Conservation (phyloP, 2,329 filamentous ascomycete genomes). For the Ceratocystis cubensis region DNA sequence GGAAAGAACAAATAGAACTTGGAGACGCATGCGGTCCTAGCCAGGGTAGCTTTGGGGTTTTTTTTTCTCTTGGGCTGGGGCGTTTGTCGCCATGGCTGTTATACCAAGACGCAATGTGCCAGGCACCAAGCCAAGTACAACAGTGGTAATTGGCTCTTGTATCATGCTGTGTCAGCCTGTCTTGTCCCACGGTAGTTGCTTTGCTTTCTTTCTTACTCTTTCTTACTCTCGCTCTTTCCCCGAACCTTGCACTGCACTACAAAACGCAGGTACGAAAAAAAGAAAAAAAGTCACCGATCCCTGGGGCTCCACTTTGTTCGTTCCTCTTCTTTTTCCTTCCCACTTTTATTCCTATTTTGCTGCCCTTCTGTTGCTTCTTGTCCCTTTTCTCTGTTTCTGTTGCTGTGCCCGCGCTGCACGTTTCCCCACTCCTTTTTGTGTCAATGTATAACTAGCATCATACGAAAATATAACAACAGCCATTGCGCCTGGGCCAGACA, state of each 20-base stretch:
- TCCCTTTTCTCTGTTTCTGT: slow-evolving; percentile 1
- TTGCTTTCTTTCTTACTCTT: neutral
- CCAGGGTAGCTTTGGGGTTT: neutral
- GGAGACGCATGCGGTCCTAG: neutral
- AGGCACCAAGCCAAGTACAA: neutral
- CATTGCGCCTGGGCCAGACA: too few relatives aligned
- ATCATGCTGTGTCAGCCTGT: neutral
- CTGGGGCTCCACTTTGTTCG: neutral
- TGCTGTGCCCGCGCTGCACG: neutral
- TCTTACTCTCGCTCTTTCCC: neutral
- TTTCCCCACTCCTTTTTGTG: neutral
- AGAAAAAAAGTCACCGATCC: neutral
- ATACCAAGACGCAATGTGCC: neutral
- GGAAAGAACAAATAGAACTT: neutral
- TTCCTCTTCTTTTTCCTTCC: neutral
- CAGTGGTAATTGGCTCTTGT: neutral
- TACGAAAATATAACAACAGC: too few relatives aligned
- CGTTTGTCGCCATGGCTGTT: neutral
- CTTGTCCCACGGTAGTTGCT: neutral
- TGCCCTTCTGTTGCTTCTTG: neutral
- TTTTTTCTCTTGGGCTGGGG: neutral
- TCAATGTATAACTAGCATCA: too few relatives aligned
- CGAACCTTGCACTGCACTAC: neutral
- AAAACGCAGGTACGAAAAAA: neutral
- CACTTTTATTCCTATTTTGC: neutral